Evolutionary conservation across 495 filamentous ascomycete species (phyloP).

Genomic region (Trichoderma virens): DNA sequence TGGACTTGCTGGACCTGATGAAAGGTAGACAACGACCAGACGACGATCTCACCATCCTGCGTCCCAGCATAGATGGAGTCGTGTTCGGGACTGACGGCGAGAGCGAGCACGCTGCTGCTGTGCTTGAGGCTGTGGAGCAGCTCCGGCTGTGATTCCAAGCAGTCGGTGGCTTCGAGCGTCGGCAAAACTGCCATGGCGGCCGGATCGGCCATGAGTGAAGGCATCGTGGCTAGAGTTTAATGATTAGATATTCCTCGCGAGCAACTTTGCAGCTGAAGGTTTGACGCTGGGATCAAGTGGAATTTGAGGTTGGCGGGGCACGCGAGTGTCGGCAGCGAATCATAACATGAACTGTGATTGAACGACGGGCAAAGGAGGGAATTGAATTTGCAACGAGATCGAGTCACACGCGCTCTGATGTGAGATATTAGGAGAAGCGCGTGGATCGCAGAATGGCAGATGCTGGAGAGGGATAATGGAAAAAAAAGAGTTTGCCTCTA

Average conservation of each 20-base stretch:
- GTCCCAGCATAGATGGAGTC: constrained; percentile 74
- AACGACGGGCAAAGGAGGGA: background rate
- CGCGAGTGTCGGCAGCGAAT: background rate
- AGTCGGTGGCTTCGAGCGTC: background rate
- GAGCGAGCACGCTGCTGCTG: constrained; percentile 62
- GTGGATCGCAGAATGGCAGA: background rate
- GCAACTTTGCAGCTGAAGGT: too few relatives aligned
- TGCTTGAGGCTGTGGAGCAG: constrained; percentile 64
- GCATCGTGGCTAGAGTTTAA: background rate
- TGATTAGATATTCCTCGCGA: background rate
- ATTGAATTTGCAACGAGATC: background rate
- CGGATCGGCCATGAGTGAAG: background rate
- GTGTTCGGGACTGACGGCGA: constrained; percentile 53
- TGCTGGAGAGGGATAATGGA: too few relatives aligned
- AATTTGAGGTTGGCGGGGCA: background rate
- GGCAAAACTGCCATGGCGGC: background rate
- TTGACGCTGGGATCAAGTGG: background rate
- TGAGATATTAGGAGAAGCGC: background rate
- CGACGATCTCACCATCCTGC: constrained; percentile 83
- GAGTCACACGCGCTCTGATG: background rate
- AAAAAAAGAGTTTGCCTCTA: background rate
- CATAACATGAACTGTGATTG: background rate
- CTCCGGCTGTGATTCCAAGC: constrained; percentile 29
- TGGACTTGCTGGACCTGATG: constrained; percentile 67
- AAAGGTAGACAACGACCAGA: constrained; percentile 83